phyloP scores from a whole-genome alignment of 1,284 basidiomycete species.

The Grifola frondosa region DNA sequence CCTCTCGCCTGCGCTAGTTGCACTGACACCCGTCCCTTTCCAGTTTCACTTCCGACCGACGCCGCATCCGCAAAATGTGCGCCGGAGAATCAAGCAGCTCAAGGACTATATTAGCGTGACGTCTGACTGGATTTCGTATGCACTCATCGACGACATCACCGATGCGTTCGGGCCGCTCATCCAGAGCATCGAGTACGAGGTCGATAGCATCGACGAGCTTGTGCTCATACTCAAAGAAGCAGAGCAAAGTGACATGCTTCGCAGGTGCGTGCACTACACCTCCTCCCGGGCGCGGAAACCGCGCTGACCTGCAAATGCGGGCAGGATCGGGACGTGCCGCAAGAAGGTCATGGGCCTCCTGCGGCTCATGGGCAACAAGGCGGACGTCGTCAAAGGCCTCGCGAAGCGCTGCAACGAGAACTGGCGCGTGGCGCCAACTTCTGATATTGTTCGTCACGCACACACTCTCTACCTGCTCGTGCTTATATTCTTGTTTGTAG shows the following conservation, averaged over 20 bases:
- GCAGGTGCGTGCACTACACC: slow-evolving; percentile 39
- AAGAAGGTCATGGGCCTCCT: slow-evolving; percentile 99
- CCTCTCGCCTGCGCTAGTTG: background rate
- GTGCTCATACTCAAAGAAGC: slow-evolving; percentile 93
- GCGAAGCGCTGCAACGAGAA: slow-evolving; percentile 99
- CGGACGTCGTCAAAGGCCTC: slow-evolving; percentile 98
- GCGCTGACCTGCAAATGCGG: slow-evolving; percentile 3
- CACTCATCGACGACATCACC: slow-evolving; percentile 99
- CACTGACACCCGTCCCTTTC: slow-evolving; percentile 3
- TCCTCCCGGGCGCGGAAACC: background rate
- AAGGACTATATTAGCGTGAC: slow-evolving; percentile 99
- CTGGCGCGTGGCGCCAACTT: slow-evolving; percentile 97
- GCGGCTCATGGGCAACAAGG: slow-evolving; percentile 97
- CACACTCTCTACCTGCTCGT: background rate
- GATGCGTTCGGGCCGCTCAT: slow-evolving; percentile 99
- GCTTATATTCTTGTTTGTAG: slow-evolving; percentile 37
- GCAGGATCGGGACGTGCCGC: slow-evolving; percentile 93
- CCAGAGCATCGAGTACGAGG: slow-evolving; percentile 98
- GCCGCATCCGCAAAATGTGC: slow-evolving; percentile 97
- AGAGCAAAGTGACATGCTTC: slow-evolving; percentile 79
- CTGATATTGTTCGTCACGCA: slow-evolving; percentile 78
- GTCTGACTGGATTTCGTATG: slow-evolving; percentile 99
- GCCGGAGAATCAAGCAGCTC: slow-evolving; percentile 97
- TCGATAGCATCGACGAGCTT: slow-evolving; percentile 98
- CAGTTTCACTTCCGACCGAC: slow-evolving; percentile 98